Conservation (phyloP, 495 filamentous ascomycete genomes). For the Penicillium manginii region DNA sequence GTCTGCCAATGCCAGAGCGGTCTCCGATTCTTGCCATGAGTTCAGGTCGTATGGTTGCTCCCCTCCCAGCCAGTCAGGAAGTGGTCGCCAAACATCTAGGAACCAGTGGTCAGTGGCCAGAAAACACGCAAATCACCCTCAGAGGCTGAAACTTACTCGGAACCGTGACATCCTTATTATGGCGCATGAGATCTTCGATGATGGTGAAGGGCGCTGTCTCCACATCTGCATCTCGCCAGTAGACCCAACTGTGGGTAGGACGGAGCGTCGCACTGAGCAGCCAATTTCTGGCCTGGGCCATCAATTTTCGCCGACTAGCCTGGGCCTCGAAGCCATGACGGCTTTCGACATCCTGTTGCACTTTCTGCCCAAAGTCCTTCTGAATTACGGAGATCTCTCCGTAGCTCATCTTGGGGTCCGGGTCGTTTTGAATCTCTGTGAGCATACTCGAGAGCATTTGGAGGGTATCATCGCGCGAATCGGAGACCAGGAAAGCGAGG, state of each 20-base stretch:
- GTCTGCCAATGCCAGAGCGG: constrained; percentile 89
- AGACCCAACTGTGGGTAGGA: constrained; percentile 98
- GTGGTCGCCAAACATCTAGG: constrained; percentile 94
- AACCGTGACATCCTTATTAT: constrained; percentile 98
- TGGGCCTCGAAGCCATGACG: constrained; percentile 98
- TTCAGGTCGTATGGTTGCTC: constrained; percentile 99
- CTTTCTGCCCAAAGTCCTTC: constrained; percentile 98
- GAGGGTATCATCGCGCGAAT: constrained; percentile 94
- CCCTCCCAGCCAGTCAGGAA: constrained; percentile 98
- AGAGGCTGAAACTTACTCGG: constrained; percentile 72
- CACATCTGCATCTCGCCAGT: constrained; percentile 99
- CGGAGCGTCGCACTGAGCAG: constrained; percentile 89
- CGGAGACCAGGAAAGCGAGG: constrained; percentile 94
- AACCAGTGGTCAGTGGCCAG: background rate
- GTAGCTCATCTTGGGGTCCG: constrained; percentile 78
- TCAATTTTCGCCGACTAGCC: constrained; percentile 88
- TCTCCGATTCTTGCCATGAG: constrained; percentile 99
- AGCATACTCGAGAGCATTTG: constrained; percentile 71
- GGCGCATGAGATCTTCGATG: constrained; percentile 96
- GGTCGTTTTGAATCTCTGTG: constrained; percentile 76
- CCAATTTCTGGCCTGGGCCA: constrained; percentile 99
- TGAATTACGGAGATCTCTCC: constrained; percentile 98
- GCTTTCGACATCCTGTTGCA: constrained; percentile 97
- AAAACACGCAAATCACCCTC: background rate
- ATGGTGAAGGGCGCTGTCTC: constrained; percentile 96